Evolutionary conservation across 208 protist genomes (phyloP), one percentile per base, ranked within the genome.

Genomic region (Acanthamoeba culbertsoni): DNA sequence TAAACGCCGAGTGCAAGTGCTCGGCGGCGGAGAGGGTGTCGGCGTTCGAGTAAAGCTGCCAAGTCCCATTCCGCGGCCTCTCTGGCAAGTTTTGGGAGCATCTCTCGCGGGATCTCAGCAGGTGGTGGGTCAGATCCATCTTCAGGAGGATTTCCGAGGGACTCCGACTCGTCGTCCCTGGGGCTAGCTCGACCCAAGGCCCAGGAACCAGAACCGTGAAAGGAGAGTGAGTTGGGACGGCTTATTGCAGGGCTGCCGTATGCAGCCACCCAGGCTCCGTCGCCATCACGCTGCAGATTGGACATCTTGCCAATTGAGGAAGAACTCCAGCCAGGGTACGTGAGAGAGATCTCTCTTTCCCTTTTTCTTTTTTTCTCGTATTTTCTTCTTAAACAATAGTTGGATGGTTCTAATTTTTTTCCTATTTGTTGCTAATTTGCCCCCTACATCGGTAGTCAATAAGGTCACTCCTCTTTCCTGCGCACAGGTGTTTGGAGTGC

Each of bases 61-160:
- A 43, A 79, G 86, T 92, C 86, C 57, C 63, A 92, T 46, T 92
- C 86, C 20, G 86, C 86, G 5, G 43, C 43, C 28, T 92, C 86
- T 4, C 48, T 23, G 12, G 86, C 86, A 26, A 92, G 63, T 37
- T 92, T 92, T 53, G 86, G 42, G 6, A 92, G 86, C 59, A 57
- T 43, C 31, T 77, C 45, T 23, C 31, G 57, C 8, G 86, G 86
- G 26, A 92, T 92, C 2, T 51, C 86, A n/a, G 62, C 45, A 31
- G 86, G 86, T 53, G 86, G 86, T 18, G 86, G 31, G 55, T 92
- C 59, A 26, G 31, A 62, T 62, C 55, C 48, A 55, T 55, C 37
- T 26, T n/a, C 0, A 26, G 42, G 16, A n/a, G n/a, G n/a, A n/a
- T n/a, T n/a, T n/a, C n/a, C n/a, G n/a, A n/a, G n/a, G n/a, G n/a